Evolutionary conservation across 2,329 filamentous ascomycete genomes (phyloP).

Genomic region (Setomelanomma holmii): DNA sequence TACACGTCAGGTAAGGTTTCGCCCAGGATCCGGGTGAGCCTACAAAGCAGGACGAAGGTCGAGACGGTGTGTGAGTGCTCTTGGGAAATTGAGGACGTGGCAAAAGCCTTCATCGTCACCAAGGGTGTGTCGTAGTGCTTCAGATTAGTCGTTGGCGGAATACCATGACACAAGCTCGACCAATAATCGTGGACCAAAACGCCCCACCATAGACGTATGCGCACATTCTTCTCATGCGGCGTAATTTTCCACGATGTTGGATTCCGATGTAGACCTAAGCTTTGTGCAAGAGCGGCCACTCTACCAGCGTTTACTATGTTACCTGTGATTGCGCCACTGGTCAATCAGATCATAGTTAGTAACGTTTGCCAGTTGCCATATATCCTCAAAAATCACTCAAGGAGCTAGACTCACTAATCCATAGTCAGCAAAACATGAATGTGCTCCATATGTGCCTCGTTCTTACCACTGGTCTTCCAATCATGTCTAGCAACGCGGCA

Average conservation of each 20-base stretch:
- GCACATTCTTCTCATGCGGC: conserved; percentile 22
- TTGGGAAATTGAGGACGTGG: neutral
- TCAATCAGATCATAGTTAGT: no score
- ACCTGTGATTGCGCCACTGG: conserved; percentile 21
- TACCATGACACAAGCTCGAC: conserved; percentile 31
- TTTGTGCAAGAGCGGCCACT: conserved; percentile 28
- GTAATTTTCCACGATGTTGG: conserved; percentile 20
- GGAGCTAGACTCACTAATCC: no score
- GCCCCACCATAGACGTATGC: conserved; percentile 29
- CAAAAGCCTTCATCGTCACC: conserved; percentile 1
- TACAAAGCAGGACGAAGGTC: conserved; percentile 24
- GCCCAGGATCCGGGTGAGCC: conserved; percentile 24
- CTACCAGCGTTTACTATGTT: conserved; percentile 28
- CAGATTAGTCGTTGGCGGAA: conserved; percentile 22
- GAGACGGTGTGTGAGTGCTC: neutral
- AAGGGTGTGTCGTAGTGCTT: conserved; percentile 22
- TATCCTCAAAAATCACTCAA: no score
- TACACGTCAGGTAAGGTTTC: conserved; percentile 25
- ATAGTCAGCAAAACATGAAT: no score
- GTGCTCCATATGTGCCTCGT: no score
- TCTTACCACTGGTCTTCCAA: conserved; percentile 30
- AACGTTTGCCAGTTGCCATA: no score
- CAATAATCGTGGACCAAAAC: conserved; percentile 28
- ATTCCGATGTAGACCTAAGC: conserved; percentile 24
- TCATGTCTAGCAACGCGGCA: conserved; percentile 24